Base-by-base conservation (phyloP, 1,284 basidiomycete species). In the Xerocomus cyaneibrunnescens region DNA sequence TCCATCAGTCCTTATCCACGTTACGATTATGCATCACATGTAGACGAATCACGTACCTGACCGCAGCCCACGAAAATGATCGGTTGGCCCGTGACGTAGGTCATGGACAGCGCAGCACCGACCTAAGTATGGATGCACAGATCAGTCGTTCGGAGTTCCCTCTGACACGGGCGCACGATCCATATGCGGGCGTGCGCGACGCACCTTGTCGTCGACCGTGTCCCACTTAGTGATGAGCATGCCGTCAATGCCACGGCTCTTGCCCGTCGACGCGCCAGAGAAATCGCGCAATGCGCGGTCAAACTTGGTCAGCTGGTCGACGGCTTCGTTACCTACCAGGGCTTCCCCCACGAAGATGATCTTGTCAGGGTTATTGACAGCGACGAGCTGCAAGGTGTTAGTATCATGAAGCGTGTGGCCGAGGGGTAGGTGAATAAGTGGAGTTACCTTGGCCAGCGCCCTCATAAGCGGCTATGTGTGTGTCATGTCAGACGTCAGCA, bases 171-270 rank as follows among this genome's bases (percentile, higher is more conserved):
- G 14, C 22, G 22, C n/a, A 37, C 16, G 14, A n/a, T 36, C 7
- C 16, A 12, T 16, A 45, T 19, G 12, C 0, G n/a, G 23, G 37
- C 21, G 6, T 9, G 25, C 9, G 14, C 5, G 7, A 58, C 71
- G 28, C 45, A 86, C 90, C 80, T 93, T 93, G 71, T 94, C 92
- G 62, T 93, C 92, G 12, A 98, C 95, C 0, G 94, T 98, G 68
- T 98, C 94, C 86, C 95, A 97, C 72, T 98, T 98, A 31, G 95
- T 98, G 52, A 98, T 83, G 37, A 98, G 75, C 87, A 97, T 98
- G 22, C 94, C 94, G 66, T 98, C 95, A 56, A 98, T 95, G 2
- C 95, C 95, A 37, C 94, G 82, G 48, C 86, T 85, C 62, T 84
- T 84, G 13, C 82, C 81, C 28, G 78, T 72, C 1, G 83, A 80